Base-by-base conservation (phyloP, 208 protist genomes). In the Phytomonas sp. region DNA sequence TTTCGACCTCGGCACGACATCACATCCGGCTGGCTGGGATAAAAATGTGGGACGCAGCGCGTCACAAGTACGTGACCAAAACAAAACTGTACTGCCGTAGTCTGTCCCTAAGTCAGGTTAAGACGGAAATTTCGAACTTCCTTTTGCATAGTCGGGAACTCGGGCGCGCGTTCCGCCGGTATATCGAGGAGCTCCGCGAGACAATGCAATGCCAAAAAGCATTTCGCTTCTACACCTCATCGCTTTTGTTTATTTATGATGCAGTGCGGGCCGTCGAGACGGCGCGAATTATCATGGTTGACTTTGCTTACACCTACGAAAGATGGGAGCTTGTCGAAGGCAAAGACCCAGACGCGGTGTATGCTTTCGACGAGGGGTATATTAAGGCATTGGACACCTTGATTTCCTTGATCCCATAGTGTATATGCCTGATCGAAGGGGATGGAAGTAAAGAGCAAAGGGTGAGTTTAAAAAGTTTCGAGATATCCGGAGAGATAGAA, bases 291-390 rank as follows among this genome's bases (percentile, higher is more conserved):
- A 84, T 88, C 40, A 95, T 95, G 90, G 85, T 95, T 0, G 90
- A 95, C 77, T 95, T 95, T 68, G 90, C 90, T 15, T 95, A 88
- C 77, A 92, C 90, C 3, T 95, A 95, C 72, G 85, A 92, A 62
- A 74, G 78, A 20, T 71, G 72, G 37, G 90, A 95, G 66, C 77
- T 95, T 60, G 56, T 70, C 51, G 70, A 77, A 30, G 87, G 74
- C 64, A 72, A 78, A 1, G 90, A 95, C 61, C 70, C 77, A 4
- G 87, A 91, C 59, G 87, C 83, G 0, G 71, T 75, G 32, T 76
- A 81, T 23, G 77, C 77, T 36, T 81, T 80, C 59, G 90, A 95
- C 60, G 71, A 89, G n/a, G 82, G 87, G 17, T 95, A 95, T 61
- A 66, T 93, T 60, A 78, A 83, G n/a, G 90, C 84, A 30, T 70